Evolutionary conservation across 2,329 filamentous ascomycete species (phyloP).

Genomic region (Shiraia sp.): DNA sequence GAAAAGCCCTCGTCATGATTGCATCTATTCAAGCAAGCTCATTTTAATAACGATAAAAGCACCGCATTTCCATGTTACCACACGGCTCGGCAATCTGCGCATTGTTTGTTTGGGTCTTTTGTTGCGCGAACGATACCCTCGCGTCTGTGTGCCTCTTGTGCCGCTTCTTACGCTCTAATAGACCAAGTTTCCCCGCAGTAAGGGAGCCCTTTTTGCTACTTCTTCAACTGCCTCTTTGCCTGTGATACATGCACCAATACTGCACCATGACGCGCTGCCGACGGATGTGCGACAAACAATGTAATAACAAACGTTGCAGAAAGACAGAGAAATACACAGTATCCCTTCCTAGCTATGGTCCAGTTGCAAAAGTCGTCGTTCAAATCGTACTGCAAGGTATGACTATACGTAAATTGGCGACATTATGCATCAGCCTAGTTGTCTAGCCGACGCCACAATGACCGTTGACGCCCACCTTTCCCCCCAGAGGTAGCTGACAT

Average conservation of each 20-base stretch:
- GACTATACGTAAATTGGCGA: neutral
- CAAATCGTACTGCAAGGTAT: neutral
- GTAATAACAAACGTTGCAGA: neutral
- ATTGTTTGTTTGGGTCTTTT: slow-evolving; percentile 14
- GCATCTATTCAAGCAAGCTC: neutral
- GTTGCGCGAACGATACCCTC: slow-evolving; percentile 29
- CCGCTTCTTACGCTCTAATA: slow-evolving; percentile 19
- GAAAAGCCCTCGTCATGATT: slow-evolving; percentile 24
- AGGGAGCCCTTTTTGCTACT: slow-evolving; percentile 12
- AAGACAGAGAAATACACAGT: neutral
- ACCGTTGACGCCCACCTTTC: slow-evolving; percentile 1
- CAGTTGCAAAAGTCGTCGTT: neutral
- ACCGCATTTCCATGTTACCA: slow-evolving; percentile 1
- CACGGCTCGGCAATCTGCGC: slow-evolving; percentile 7
- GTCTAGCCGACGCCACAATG: slow-evolving; percentile 2
- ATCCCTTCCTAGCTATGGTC: neutral
- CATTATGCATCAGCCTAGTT: neutral
- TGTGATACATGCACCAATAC: slow-evolving; percentile 6
- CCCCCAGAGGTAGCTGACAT: neutral
- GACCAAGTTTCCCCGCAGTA: slow-evolving; percentile 15
- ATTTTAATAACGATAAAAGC: neutral
- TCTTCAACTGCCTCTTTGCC: slow-evolving; percentile 4
- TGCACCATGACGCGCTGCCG: slow-evolving; percentile 15
- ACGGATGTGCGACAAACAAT: slow-evolving; percentile 19
- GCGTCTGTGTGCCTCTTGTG: slow-evolving; percentile 29